Base-by-base conservation (phyloP, 192 early-diverging fungal genomes). In the Geranomyces michiganensis region DNA sequence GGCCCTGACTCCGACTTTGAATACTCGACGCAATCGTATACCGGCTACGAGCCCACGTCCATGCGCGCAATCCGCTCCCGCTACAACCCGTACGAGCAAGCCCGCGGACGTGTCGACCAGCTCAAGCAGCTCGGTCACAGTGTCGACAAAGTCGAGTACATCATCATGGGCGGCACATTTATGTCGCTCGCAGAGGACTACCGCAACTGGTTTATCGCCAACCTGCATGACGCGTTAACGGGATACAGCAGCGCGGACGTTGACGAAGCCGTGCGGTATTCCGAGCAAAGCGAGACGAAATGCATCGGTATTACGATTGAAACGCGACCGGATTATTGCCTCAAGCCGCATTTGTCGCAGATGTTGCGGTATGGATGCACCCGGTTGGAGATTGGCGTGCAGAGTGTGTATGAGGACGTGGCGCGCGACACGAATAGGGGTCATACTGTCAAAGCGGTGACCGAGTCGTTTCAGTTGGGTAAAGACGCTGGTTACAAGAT, bases 11-110 rank as follows among this genome's bases (percentile, higher is more conserved):
- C 95, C 7, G 97, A 99, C 77, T 99, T 99, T 76, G 97, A 99
- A 81, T 99, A 99, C 81, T 96, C 94, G 49, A 99, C 97, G 53
- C 97, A 99, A 78, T 98, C 96, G n/a, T 99, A 99, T 68, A 99
- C 97, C 26, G 97, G 97, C 32, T 99, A 98, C 79, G 97, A 99
- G 76, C 97, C 97, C 5, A 99, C 97, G 1, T 92, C 90, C 62
- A 99, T 99, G 97, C 90, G 97, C 36, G 97, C 97, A 4, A 99
- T 99, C 62, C 84, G 97, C 17, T 93, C 97, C n/a, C 86, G 97
- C 29, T 99, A 99, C 73, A 90, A 98, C 77, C 97, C 97, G 8
- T 94, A 90, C 65, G 97, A 99, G 76, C 97, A 99, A 78, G 87
- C 96, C 19, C 81, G 93, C 15, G 94, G 94, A 7, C 90, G 97